Base-by-base conservation (phyloP, 2,329 filamentous ascomycete species). In the Penicillium sp. region DNA sequence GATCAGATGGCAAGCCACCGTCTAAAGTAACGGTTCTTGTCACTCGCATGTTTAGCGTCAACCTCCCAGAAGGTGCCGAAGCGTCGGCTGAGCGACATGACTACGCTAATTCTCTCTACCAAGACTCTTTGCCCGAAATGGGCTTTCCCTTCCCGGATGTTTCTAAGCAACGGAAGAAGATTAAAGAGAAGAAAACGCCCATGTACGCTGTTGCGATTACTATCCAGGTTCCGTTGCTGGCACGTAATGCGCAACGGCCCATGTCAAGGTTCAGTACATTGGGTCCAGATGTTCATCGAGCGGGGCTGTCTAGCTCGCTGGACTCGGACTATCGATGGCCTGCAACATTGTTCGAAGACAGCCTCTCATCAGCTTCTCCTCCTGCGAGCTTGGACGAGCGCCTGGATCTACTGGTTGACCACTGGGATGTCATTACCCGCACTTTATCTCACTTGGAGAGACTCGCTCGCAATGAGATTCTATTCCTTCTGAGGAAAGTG, bases 181-280 rank as follows among this genome's bases (percentile, higher is more conserved):
- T 75, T 20, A 75, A 76, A 52, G 75, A 77, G 53, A 74, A 75
- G 62, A 78, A 77, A 59, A 80, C 76, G 1, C 80, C 80, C 4
- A 81, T 81, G 72, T 83, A 80, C 63, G 80, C 78, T 13, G 77
- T 82, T 42, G 78, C 78, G 9, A 75, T 82, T 27, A 77, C 80
- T 2, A 67, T 82, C 13, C 77, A 81, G 50, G 72, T 82, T 9
- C 79, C 79, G 6, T 54, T 73, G 18, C 31, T 70, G 54, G 53
- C 67, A 25, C 66, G 68, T 9, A 66, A 67, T 47, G 44, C 58
- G 31, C 61, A 57, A 7, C 67, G 70, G 12, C 68, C 69, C 6
- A 60, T 64, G 4, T 71, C 69, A 23, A 64, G 68, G 25, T 66
- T 70, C 37, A 70, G 61, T 39, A 60, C 66, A 1, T 57, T 65